These are phyloP conservation scores for Rhizopogon rudus DNA, from an alignment of 768 basidiomycete species.

Conservation along the genomic window DNA sequence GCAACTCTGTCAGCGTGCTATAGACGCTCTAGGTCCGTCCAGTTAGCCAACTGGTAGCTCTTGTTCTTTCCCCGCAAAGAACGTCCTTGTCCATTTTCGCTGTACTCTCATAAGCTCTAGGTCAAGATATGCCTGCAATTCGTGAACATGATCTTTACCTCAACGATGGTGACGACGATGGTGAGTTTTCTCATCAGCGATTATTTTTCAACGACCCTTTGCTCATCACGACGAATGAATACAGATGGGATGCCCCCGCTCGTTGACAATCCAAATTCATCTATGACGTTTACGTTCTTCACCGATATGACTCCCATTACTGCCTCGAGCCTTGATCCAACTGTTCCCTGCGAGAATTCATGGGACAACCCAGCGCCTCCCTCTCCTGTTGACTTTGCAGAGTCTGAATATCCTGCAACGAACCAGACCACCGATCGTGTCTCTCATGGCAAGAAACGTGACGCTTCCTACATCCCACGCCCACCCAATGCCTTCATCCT, in stretches of 20 bases:
- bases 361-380: slow-evolving; percentile 21
- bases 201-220: not conserved
- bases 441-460: slow-evolving; percentile 59
- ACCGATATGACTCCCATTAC: slow-evolving; percentile 54
- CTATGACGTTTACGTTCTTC: slow-evolving; percentile 60
- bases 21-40: slow-evolving; percentile 25
- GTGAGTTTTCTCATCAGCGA: slow-evolving; percentile 14
- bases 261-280: slow-evolving; percentile 48
- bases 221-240: slow-evolving; percentile 5
- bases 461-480: slow-evolving; percentile 73
- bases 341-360: slow-evolving; percentile 27
- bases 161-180: slow-evolving; percentile 32
- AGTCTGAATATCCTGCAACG: slow-evolving; percentile 15
- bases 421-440: slow-evolving; percentile 31
- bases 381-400: slow-evolving; percentile 15
- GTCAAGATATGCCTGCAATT: slow-evolving; percentile 21
- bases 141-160: slow-evolving; percentile 20
- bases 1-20: slow-evolving; percentile 21
- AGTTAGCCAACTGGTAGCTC: slow-evolving; percentile 2
- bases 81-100: not conserved
- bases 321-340: slow-evolving; percentile 34
- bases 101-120: not conserved
- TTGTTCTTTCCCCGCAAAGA: not conserved
- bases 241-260: slow-evolving; percentile 46
- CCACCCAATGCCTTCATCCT: slow-evolving; percentile 86